Evolutionary conservation across 495 filamentous ascomycete species (phyloP), one percentile per base, ranked within the genome.

Genomic region (Aspergillus nidulans): DNA sequence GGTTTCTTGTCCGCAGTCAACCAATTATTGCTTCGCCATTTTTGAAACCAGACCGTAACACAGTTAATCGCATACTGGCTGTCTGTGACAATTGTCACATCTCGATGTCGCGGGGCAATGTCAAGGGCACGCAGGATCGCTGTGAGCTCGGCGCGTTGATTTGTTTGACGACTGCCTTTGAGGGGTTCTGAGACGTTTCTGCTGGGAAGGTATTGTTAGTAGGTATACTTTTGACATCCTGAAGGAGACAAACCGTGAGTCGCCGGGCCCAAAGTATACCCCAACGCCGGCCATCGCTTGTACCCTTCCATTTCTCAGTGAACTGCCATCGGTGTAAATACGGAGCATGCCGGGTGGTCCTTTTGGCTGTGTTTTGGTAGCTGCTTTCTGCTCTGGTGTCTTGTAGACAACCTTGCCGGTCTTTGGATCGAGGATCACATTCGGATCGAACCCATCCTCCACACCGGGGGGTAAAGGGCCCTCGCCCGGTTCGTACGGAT

Each of bases 81-180:
- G 70, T 97, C 94, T 15, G 86, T 87, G 62, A 87, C 79, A 59
- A 97, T 90, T 30, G 81, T 77, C 13, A 90, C 75, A 46, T 83
- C 73, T 52, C 78, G 71, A 65, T 84, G 77, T 52, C 78, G 73
- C 6, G 87, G 85, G 2, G 89, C 81, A 23, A 84, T 82, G 62
- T 97, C 84, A 21, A 98, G 79, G 6, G 90, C 89, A 47, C 92
- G 87, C 4, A 87, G 74, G 56, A 97, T 86, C 0, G 91, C 94
- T 3, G 90, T 91, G 49, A 98, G 75, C 69, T 98, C 94, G 15
- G 94, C 94, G 4, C 94, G 90, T 67, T 97, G 89, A 67, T 97
- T 98, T 1, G 94, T 97, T 67, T 98, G 94, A 9, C 76, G 69
- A 10, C 76, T 70, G 34, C 92, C 92, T 38, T 72, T 62, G 1